Evolutionary conservation across 148 eudicot species (phyloP), one percentile per base, ranked within the genome.

Genomic region (Amaranthus hypochondriacus): DNA sequence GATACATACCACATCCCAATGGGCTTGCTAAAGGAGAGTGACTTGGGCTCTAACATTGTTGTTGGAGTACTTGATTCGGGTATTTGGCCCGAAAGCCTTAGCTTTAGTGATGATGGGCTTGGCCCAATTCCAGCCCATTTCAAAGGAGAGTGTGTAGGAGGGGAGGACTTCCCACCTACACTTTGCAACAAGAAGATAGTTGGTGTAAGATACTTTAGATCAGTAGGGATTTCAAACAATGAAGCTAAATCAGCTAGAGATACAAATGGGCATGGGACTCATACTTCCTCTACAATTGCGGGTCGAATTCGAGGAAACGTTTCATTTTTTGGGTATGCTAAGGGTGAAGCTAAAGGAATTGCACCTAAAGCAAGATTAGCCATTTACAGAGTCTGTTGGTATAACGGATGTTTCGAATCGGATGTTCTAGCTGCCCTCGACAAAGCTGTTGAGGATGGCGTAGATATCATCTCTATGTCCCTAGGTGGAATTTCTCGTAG

Each of bases 301-400:
- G 88, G 86, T 43, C 70, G 44, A 9, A 58, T 63, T 12, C 50
- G 48, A 2, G 86, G 79, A n/a, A 76, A 74, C 10, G 85, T 81
- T 14, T 84, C 78, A 2, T 78, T 72, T 52, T 82, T 81, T 9
- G 89, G 87, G 10, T 69, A 84, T 61, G 91, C 85, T 53, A 69
- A 76, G 43, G 88, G 93, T 0, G 82, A 73, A 0, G 97, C 97
- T 3, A 60, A 65, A 1, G 97, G 97, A 7, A 76, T 91, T 10
- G 90, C 97, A 0, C 90, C 88, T 3, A 87, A 85, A 61, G 97
- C 97, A 3, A 75, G 93, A 42, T 63, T 91, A 6, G 92, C 97
- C 2, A 80, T 68, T 7, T 91, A 89, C 75, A 87, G 83, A 59
- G 76, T 86, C 0, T 87, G 91, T 18, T 86, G 92, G 93, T 52